phyloP scores from a whole-genome alignment of 768 basidiomycete genomes.

The Pholiota conissans region DNA sequence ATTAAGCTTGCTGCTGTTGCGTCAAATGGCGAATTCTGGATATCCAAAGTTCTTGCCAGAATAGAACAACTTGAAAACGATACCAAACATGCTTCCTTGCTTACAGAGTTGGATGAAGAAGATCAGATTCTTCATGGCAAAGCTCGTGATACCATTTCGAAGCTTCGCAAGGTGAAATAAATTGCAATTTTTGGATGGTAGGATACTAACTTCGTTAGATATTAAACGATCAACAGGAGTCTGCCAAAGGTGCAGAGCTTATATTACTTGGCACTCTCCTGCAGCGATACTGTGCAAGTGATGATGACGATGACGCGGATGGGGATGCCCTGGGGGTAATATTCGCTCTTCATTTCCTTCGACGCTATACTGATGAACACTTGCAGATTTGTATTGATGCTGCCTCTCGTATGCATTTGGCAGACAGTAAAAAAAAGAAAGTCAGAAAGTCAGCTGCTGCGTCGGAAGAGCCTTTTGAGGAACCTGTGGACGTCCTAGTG shows the following conservation, averaged over 20 bases:
- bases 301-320: conserved; percentile 45
- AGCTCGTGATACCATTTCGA: conserved; percentile 40
- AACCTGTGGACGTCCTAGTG: conserved; percentile 81
- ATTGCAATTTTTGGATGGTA: background rate
- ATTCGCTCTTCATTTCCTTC: conserved; percentile 2
- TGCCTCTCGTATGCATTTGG: conserved; percentile 52
- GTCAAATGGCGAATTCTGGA: conserved; percentile 79
- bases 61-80: conserved; percentile 62
- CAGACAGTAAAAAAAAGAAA: conserved; percentile 42
- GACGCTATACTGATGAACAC: conserved; percentile 6
- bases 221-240: conserved; percentile 38
- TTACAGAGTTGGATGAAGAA: conserved; percentile 57
- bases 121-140: conserved; percentile 44
- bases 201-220: conserved; percentile 14
- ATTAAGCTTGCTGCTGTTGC: conserved; percentile 60
- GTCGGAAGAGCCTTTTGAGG: conserved; percentile 29
- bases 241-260: conserved; percentile 69
- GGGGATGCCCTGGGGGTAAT: conserved; percentile 63
- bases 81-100: conserved; percentile 59
- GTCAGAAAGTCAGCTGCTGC: conserved; percentile 33
- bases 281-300: conserved; percentile 67
- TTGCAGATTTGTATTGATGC: conserved; percentile 60
- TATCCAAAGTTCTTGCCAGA: conserved; percentile 59
- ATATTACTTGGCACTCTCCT: conserved; percentile 71
- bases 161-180: conserved; percentile 45